These are phyloP conservation scores for Venturia oleaginea DNA, from an alignment of 2,329 filamentous ascomycete species.

Conservation along the genomic window DNA sequence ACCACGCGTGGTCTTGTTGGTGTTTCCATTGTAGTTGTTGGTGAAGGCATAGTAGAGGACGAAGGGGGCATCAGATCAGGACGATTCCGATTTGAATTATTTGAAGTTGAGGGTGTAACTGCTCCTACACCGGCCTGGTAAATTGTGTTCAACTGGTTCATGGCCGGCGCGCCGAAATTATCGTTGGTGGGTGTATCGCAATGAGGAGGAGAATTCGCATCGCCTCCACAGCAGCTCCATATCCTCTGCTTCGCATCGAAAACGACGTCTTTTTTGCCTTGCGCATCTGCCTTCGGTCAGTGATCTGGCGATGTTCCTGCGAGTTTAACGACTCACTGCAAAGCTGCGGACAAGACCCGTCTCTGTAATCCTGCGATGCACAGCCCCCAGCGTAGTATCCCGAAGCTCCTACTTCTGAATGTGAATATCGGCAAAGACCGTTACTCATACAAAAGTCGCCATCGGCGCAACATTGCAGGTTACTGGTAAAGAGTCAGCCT, in stretches of 20 bases:
- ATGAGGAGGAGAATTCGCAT: not conserved
- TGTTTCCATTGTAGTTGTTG: not conserved
- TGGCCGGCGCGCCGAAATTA: not conserved
- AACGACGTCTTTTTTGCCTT: not conserved
- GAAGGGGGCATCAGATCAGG: not conserved
- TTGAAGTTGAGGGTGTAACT: not conserved
- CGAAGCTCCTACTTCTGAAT: not conserved
- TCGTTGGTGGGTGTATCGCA: not conserved
- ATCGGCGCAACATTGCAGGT: not conserved
- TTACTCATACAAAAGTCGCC: not conserved
- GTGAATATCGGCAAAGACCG: not conserved
- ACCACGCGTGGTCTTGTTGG: not conserved
- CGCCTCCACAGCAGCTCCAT: constrained; percentile 4
- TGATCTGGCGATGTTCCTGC: not conserved
- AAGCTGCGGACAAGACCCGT: not conserved
- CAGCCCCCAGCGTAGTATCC: not conserved
- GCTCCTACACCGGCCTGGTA: not conserved
- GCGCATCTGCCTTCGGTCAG: not conserved
- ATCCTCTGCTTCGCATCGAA: not conserved
- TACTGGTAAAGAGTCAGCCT: not conserved
- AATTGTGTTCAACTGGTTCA: not conserved
- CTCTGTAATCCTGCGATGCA: not conserved
- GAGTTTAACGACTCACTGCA: not conserved
- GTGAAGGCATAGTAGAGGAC: not conserved
- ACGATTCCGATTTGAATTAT: not conserved